phyloP scores from a whole-genome alignment of 352 stramenopile genomes.

The Elongisporangium undulatum region DNA sequence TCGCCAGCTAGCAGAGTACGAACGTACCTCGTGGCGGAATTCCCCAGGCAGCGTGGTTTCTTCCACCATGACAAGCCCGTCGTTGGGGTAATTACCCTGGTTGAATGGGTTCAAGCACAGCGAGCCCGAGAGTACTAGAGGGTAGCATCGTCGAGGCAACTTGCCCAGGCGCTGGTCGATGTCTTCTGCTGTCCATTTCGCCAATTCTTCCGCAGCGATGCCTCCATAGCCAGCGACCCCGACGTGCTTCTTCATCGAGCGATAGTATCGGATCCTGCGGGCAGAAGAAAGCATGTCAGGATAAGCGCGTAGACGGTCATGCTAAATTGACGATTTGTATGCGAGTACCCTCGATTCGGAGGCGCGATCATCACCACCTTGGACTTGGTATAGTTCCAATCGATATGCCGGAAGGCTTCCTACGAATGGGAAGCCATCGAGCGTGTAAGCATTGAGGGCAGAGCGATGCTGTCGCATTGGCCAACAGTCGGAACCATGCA shows the following conservation, averaged over 20 bases:
- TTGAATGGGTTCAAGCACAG: conserved; percentile 76
- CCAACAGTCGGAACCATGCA: neutral
- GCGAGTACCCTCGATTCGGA: conserved; percentile 53
- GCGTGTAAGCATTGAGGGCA: neutral
- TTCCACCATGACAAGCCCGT: conserved; percentile 59
- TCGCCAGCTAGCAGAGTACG: neutral
- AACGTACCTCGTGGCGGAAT: conserved; percentile 55
- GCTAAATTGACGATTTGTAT: neutral
- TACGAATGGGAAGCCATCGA: conserved; percentile 6
- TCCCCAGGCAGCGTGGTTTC: conserved; percentile 63
- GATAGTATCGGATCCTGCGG: conserved; percentile 51
- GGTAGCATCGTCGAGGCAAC: conserved; percentile 50
- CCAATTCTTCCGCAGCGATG: conserved; percentile 55
- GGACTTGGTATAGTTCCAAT: conserved; percentile 69
- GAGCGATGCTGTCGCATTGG: neutral
- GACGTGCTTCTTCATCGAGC: conserved; percentile 51
- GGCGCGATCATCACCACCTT: conserved; percentile 74
- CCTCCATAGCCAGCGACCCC: conserved; percentile 52
- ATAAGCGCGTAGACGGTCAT: neutral
- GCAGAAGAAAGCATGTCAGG: neutral
- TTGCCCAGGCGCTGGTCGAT: conserved; percentile 62
- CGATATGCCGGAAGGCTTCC: conserved; percentile 66
- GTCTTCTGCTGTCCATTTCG: conserved; percentile 24
- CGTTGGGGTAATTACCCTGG: conserved; percentile 67
- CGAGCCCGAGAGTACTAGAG: conserved; percentile 55